Conservation (phyloP, 2,329 filamentous ascomycete genomes). For the Fusarium transvaalense region DNA sequence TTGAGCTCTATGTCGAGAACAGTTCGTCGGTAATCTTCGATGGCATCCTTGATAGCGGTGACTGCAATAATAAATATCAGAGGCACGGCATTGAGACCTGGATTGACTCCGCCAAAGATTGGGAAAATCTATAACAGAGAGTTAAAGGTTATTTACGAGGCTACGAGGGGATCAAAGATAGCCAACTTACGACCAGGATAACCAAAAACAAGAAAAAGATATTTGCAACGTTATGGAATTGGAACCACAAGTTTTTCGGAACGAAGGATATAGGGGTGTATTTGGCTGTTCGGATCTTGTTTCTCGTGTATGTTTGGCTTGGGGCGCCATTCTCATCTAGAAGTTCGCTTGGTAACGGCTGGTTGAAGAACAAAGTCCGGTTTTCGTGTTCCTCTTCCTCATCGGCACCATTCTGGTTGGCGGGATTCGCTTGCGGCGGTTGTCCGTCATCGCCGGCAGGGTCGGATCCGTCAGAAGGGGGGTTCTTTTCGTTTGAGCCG, state of each 20-base stretch:
- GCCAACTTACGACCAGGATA: slow-evolving; percentile 83
- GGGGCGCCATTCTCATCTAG: slow-evolving; percentile 86
- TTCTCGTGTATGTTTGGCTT: slow-evolving; percentile 77
- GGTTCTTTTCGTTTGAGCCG: slow-evolving; percentile 77
- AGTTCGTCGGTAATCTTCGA: slow-evolving; percentile 95
- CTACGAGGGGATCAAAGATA: neutral
- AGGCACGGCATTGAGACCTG: slow-evolving; percentile 88
- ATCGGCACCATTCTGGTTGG: slow-evolving; percentile 53
- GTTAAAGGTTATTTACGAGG: slow-evolving; percentile 36
- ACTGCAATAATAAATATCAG: slow-evolving; percentile 91
- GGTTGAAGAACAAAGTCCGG: slow-evolving; percentile 85
- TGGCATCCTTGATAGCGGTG: slow-evolving; percentile 92
- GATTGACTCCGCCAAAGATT: slow-evolving; percentile 93
- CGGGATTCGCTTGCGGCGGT: slow-evolving; percentile 48
- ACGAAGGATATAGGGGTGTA: slow-evolving; percentile 96
- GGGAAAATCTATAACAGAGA: slow-evolving; percentile 80
- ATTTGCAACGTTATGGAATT: slow-evolving; percentile 99
- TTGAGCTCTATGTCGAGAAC: slow-evolving; percentile 93
- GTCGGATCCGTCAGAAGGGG: slow-evolving; percentile 53
- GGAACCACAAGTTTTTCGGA: slow-evolving; percentile 96
- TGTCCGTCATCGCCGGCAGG: slow-evolving; percentile 44
- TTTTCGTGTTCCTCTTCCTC: slow-evolving; percentile 58
- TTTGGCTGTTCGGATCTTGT: slow-evolving; percentile 98
- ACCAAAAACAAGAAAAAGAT: slow-evolving; percentile 98
- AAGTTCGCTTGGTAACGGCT: slow-evolving; percentile 79